Evolutionary conservation across 2,329 filamentous ascomycete genomes (phyloP).

Genomic region (Alternaria conjuncta): DNA sequence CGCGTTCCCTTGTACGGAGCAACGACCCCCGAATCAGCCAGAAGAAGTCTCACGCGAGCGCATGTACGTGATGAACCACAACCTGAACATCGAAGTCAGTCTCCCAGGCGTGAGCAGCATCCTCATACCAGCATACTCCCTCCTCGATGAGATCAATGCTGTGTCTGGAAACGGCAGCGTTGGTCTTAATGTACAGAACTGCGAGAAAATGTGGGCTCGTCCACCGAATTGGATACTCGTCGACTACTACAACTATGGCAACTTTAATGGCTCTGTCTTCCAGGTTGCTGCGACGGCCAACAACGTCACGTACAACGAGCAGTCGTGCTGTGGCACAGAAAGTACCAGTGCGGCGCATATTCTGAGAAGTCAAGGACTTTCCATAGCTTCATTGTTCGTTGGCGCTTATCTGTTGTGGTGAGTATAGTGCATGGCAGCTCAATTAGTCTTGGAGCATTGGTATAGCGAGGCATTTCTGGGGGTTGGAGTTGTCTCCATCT

Average conservation of each 20-base stretch:
- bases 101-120: constrained; percentile 51
- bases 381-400: neutral
- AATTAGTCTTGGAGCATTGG: neutral
- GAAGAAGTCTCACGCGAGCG: constrained; percentile 60
- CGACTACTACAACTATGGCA: constrained; percentile 46
- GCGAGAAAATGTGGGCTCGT: constrained; percentile 37
- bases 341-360: neutral
- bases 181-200: constrained; percentile 35
- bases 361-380: neutral
- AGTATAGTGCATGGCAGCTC: neutral
- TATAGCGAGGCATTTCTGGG: neutral
- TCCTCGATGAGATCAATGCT: constrained; percentile 40
- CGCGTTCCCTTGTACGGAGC: constrained; percentile 76
- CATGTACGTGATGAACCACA: constrained; percentile 89
- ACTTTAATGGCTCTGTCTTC: constrained; percentile 45
- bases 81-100: constrained; percentile 72
- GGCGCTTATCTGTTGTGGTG: neutral
- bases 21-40: constrained; percentile 74
- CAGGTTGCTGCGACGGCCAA: constrained; percentile 60
- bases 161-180: constrained; percentile 35
- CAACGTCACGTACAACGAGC: constrained; percentile 28
- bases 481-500: neutral
- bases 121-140: constrained; percentile 39
- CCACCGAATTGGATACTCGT: constrained; percentile 47
- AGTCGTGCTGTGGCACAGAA: constrained; percentile 30